These are phyloP conservation scores for Aspergillus sp. DNA, from an alignment of 2,329 filamentous ascomycete genomes.

Conservation along the genomic window DNA sequence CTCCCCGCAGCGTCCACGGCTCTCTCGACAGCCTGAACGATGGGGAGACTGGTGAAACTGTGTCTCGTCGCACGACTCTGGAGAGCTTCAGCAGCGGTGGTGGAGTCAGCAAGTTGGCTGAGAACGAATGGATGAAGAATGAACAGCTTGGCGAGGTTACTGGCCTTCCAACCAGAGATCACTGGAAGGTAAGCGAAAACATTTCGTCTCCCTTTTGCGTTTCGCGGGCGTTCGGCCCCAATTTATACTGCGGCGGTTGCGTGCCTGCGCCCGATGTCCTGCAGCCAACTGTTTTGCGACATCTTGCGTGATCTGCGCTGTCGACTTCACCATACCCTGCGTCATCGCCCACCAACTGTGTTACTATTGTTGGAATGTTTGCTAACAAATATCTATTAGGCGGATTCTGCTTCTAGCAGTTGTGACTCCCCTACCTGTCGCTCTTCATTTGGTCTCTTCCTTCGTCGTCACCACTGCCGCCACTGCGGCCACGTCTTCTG, in stretches of 20 bases:
- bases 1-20: constrained; percentile 55
- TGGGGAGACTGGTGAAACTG: constrained; percentile 33
- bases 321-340: constrained; percentile 9
- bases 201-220: not conserved
- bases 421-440: constrained; percentile 61
- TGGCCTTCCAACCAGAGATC: constrained; percentile 60
- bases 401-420: constrained; percentile 55
- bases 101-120: constrained; percentile 47
- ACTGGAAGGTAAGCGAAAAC: constrained; percentile 60
- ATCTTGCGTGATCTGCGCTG: constrained; percentile 27
- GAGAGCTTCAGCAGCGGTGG: constrained; percentile 41
- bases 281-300: constrained; percentile 19
- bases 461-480: constrained; percentile 65
- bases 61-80: constrained; percentile 41
- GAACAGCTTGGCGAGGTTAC: constrained; percentile 57
- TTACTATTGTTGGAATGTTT: not conserved
- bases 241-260: constrained; percentile 27
- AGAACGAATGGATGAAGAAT: constrained; percentile 54
- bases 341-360: not conserved
- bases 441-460: constrained; percentile 60
- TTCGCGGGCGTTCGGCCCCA: not conserved
- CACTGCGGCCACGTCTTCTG: constrained; percentile 68
- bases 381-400: constrained; percentile 41
- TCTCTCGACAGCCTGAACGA: constrained; percentile 52
- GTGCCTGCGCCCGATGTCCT: constrained; percentile 24